Conservation (phyloP, 495 filamentous ascomycete species). For the Xylaria bambusicola region DNA sequence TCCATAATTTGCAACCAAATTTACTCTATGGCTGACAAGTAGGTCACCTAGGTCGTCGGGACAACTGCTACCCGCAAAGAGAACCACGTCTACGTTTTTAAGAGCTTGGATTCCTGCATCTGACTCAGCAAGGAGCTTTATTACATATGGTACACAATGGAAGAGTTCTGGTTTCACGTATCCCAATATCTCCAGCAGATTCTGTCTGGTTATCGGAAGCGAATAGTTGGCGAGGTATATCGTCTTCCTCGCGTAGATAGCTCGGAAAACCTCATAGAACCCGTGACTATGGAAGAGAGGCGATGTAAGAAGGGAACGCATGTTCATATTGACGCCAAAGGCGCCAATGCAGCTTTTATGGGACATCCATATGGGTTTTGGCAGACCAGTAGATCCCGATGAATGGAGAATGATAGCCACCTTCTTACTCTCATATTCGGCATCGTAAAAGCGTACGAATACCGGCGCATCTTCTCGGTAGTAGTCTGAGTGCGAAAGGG, state of each 20-base stretch:
- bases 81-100: conserved; percentile 44
- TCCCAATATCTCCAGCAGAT: conserved; percentile 43
- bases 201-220: conserved; percentile 44
- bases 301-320: conserved; percentile 29
- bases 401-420: conserved; percentile 47
- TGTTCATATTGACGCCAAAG: conserved; percentile 24
- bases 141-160: conserved; percentile 49
- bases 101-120: conserved; percentile 42
- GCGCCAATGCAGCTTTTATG: conserved; percentile 33
- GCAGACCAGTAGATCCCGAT: conserved; percentile 57
- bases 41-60: conserved; percentile 53
- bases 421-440: conserved; percentile 26
- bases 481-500: conserved; percentile 23
- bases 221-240: conserved; percentile 13
- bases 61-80: conserved; percentile 50
- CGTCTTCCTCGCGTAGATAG: conserved; percentile 3
- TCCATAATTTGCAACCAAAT: conserved; percentile 55
- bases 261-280: conserved; percentile 49
- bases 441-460: conserved; percentile 20
- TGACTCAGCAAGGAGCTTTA: conserved; percentile 51
- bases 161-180: conserved; percentile 43
- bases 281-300: conserved; percentile 46
- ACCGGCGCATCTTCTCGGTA: conserved; percentile 10
- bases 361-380: conserved; percentile 49
- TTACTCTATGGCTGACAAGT: conserved; percentile 56